phyloP scores from a whole-genome alignment of 768 basidiomycete genomes.

The Boletus fagicola region DNA sequence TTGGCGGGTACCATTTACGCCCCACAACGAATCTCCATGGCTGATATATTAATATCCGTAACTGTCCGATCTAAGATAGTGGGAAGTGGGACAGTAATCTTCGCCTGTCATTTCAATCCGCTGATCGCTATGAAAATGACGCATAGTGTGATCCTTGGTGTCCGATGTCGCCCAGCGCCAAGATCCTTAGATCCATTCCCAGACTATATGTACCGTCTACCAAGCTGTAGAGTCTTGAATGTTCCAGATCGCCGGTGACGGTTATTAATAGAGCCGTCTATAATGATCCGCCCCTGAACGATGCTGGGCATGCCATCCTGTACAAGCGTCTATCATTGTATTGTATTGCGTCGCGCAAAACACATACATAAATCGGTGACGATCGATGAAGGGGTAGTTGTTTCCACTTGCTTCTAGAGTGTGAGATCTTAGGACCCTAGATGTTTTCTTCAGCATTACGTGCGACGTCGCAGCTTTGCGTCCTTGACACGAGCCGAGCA shows the following conservation, averaged over 20 bases:
- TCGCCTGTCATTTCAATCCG: background rate
- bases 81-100: background rate
- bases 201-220: constrained; percentile 7
- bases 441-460: background rate
- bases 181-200: constrained; percentile 11
- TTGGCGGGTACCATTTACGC: background rate
- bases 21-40: background rate
- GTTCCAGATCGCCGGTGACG: background rate
- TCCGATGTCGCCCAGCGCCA: background rate
- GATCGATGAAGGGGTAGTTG: background rate
- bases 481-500: constrained; percentile 7
- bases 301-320: constrained; percentile 22
- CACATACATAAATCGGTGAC: background rate
- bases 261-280: background rate
- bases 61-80: constrained; percentile 3
- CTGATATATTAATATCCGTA: background rate
- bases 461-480: background rate
- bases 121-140: constrained; percentile 2
- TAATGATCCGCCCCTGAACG: background rate
- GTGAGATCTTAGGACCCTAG: background rate
- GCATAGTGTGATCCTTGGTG: background rate
- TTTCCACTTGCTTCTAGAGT: background rate
- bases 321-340: constrained; percentile 19
- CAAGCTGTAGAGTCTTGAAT: constrained; percentile 25
- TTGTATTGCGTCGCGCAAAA: background rate